Conservation (phyloP, 345 rosid genomes). For the Rhodomyrtus tomentosa region DNA sequence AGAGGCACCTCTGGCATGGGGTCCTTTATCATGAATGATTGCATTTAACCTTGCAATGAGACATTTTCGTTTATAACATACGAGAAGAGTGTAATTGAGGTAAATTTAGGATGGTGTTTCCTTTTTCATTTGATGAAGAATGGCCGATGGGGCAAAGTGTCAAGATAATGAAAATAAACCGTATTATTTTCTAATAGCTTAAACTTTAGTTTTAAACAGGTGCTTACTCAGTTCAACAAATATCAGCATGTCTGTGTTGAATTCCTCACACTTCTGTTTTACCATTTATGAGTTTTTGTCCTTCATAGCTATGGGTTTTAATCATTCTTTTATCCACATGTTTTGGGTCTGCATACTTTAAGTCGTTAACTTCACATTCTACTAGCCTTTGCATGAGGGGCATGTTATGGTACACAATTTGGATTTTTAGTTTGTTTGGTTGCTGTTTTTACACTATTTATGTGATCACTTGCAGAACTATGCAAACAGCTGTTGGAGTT, state of each 20-base stretch:
- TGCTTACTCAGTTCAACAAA: not conserved
- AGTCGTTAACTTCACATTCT: not conserved
- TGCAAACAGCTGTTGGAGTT: constrained; percentile 69
- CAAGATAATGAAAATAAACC: not conserved
- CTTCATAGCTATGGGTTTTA: not conserved
- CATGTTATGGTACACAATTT: not conserved
- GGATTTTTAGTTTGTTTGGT: not conserved
- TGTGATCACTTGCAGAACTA: constrained; percentile 26
- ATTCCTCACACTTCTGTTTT: too few relatives aligned
- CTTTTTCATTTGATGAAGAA: not conserved
- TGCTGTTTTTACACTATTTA: not conserved
- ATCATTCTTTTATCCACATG: not conserved
- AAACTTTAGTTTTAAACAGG: not conserved
- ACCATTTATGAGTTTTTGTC: not conserved
- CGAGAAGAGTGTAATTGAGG: not conserved
- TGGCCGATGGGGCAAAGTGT: not conserved
- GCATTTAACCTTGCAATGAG: not conserved
- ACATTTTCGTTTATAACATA: not conserved
- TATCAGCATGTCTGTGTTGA: not conserved
- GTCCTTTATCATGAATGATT: not conserved
- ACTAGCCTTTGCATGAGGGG: not conserved
- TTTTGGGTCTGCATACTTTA: not conserved
- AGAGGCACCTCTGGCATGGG: not conserved
- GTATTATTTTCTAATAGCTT: not conserved
- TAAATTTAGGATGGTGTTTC: not conserved